Evolutionary conservation across 352 stramenopile genomes (phyloP), one percentile per base, ranked within the genome.

Genomic region (Globisporangium splendens): DNA sequence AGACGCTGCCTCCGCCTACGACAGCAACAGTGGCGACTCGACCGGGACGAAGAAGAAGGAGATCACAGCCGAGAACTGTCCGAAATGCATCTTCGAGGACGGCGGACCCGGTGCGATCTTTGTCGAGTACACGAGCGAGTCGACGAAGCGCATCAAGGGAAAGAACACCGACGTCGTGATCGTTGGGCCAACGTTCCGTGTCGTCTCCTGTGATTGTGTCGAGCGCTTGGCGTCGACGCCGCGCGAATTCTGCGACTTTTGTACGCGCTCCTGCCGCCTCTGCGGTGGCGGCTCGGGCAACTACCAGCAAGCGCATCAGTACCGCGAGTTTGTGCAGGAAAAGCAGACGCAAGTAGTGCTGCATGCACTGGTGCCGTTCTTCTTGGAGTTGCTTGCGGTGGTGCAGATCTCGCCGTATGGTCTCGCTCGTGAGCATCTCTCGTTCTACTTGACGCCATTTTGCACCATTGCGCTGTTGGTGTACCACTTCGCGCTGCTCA

Each of bases 121-220:
- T 41, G 61, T 88, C 33, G 81, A 93, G 55, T 93, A 78, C 57
- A 71, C 62, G 56, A 70, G 81, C 48, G 46, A 48, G 8, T 77
- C 72, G 22, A 92, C 83, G 18, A 59, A 70, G 17, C 72, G 75
- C 0, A 59, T 90, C 5, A 31, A 31, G 51, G 50, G 65, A 28
- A 65, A 61, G 8, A 65, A 65, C 58, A 63, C 69, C 3, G 83
- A 88, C 20, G 54, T 86, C 14, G 80, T 93, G 41, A 62, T 82
- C 31, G 62, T 93, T 12, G 86, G 86, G 0, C 77, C 82, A 31
- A 93, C 71, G 10, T 95, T 93, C 64, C 80, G 83, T n/a, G 86
- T 93, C 51, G 79, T 93, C 3, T 73, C 78, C 22, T 95, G 86
- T 51, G 83, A 95, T 60, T 95, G 86, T 42, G 83, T 93, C n/a